A percentile compares a stretch with the other conserved stretches of the same genome.
Evolutionary conservation across 495 filamentous ascomycete species (phyloP).

Genomic region (Xylaria scruposa): DNA sequence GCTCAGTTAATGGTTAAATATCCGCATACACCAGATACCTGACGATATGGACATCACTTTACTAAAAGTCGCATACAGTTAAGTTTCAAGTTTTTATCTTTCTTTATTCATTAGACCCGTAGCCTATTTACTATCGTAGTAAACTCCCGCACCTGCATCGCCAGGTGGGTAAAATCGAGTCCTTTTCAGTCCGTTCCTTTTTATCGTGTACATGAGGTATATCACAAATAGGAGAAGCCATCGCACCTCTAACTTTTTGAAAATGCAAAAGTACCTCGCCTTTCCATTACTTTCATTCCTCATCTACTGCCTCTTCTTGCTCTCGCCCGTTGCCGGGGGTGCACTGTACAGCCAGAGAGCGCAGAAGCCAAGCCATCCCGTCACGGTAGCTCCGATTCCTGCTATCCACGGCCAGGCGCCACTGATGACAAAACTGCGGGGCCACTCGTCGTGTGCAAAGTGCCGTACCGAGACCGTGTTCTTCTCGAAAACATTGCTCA

Average conservation of each 20-base stretch:
- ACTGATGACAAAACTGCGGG: slow-evolving; percentile 85
- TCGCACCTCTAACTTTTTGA: slow-evolving; percentile 9
- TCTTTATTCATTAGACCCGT: slow-evolving; percentile 22
- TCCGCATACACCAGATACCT: too few relatives aligned
- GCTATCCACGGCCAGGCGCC: slow-evolving; percentile 96
- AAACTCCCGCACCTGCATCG: neutral
- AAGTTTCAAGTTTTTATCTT: neutral
- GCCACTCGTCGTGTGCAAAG: slow-evolving; percentile 96
- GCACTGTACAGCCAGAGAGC: slow-evolving; percentile 88
- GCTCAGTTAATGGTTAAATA: too few relatives aligned
- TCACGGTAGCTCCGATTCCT: slow-evolving; percentile 82
- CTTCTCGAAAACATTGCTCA: slow-evolving; percentile 92
- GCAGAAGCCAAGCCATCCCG: slow-evolving; percentile 85
- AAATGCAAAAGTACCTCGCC: neutral
- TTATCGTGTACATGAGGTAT: slow-evolving; percentile 20
- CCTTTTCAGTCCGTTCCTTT: slow-evolving; percentile 9
- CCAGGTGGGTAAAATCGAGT: slow-evolving; percentile 10
- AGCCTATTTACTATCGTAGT: slow-evolving; percentile 7
- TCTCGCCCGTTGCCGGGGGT: slow-evolving; percentile 57
- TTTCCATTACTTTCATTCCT: neutral
- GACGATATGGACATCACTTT: neutral
- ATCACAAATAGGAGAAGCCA: slow-evolving; percentile 20
- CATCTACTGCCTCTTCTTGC: slow-evolving; percentile 76
- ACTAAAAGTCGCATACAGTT: neutral
- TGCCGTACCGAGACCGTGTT: slow-evolving; percentile 91